Conservation (phyloP, 495 filamentous ascomycete genomes). For the Mytilinidion resinicola region DNA sequence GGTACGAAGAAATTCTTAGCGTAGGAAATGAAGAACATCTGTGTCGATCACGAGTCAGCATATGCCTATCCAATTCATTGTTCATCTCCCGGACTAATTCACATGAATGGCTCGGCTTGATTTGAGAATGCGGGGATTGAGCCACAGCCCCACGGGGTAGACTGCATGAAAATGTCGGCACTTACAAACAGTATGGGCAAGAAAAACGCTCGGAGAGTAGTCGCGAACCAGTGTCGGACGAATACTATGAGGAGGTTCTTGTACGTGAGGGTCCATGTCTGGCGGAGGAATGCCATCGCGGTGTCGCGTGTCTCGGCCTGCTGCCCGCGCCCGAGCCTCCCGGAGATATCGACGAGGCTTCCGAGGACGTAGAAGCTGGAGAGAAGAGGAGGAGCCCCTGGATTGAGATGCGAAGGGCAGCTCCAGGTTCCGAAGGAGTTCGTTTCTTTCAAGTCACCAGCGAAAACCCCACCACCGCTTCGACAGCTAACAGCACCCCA, state of each 20-base stretch:
- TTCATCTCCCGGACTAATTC: too few species aligned
- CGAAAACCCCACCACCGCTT: too few species aligned
- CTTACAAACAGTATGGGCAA: conserved; percentile 61
- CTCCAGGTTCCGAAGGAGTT: too few species aligned
- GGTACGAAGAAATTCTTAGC: conserved; percentile 39
- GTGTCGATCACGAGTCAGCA: background rate
- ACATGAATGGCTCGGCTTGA: too few species aligned
- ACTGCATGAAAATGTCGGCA: background rate
- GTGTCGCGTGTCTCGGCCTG: background rate
- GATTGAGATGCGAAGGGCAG: too few species aligned
- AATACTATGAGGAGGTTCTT: conserved; percentile 72
- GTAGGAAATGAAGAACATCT: conserved; percentile 36
- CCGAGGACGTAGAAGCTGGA: too few species aligned
- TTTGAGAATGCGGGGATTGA: too few species aligned
- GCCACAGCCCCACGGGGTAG: background rate
- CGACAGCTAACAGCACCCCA: too few species aligned
- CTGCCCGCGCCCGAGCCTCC: background rate
- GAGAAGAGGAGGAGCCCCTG: too few species aligned
- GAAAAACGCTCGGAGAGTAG: conserved; percentile 60
- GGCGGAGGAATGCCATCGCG: conserved; percentile 52
- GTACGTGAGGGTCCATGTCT: conserved; percentile 63
- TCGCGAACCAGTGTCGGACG: conserved; percentile 56
- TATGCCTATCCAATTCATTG: too few species aligned
- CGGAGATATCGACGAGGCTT: too few species aligned
- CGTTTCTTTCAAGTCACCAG: too few species aligned